Evolutionary conservation across 768 basidiomycete genomes (phyloP).

Genomic region (Lenzites betulinus): DNA sequence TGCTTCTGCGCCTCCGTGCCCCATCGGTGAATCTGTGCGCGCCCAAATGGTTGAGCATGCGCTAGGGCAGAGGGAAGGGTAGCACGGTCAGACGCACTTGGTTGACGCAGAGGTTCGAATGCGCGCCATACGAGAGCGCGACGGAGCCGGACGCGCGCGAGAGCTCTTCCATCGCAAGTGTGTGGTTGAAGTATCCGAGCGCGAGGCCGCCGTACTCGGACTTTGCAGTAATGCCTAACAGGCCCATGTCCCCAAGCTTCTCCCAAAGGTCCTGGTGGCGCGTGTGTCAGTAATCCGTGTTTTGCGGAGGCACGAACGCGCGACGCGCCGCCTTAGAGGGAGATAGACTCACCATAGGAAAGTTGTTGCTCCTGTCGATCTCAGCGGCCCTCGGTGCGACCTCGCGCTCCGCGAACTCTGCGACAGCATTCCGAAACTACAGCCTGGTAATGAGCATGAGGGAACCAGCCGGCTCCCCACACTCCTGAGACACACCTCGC

Average conservation of each 20-base stretch:
- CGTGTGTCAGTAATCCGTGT: not conserved
- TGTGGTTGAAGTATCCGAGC: slow-evolving; percentile 85
- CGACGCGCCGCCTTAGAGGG: no score
- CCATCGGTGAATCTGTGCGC: slow-evolving; percentile 64
- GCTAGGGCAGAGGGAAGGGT: not conserved
- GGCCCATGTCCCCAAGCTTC: slow-evolving; percentile 89
- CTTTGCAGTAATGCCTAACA: slow-evolving; percentile 84
- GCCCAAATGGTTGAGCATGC: no score
- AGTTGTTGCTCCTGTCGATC: slow-evolving; percentile 83
- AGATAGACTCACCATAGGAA: slow-evolving; percentile 69
- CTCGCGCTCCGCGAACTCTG: slow-evolving; percentile 80
- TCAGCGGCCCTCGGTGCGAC: slow-evolving; percentile 84
- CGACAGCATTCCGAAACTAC: slow-evolving; percentile 83
- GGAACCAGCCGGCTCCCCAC: no score
- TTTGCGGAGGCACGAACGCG: no score
- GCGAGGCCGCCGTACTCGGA: slow-evolving; percentile 81
- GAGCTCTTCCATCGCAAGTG: slow-evolving; percentile 92
- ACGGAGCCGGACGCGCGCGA: slow-evolving; percentile 91
- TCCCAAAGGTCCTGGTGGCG: slow-evolving; percentile 73
- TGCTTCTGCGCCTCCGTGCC: slow-evolving; percentile 82
- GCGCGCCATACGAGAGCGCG: slow-evolving; percentile 89
- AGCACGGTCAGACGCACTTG: slow-evolving; percentile 31
- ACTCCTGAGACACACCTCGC: slow-evolving; percentile 55
- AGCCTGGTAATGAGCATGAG: not conserved
- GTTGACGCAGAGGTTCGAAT: slow-evolving; percentile 81